Evolutionary conservation across 192 early-diverging fungal species (phyloP), one percentile per base, ranked within the genome.

Genomic region (Lobosporangium transversale): DNA sequence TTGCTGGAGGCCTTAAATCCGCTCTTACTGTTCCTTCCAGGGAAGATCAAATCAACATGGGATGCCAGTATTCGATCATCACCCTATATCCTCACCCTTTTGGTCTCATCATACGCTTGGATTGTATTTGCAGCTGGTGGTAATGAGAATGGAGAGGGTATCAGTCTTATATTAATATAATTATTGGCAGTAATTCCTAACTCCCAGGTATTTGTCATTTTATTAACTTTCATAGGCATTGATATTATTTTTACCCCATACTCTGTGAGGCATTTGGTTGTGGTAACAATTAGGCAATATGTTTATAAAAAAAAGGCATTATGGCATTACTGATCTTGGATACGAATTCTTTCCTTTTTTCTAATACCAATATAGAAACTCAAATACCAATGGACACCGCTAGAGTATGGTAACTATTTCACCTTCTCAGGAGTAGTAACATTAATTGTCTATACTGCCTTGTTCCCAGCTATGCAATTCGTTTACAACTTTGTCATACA

Each of bases 1-100:
- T n/a, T 75, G 4, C 18, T 20, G 6, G 51, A 52, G 0, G 21
- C 43, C 8, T 23, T 75, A 43, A 58, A 66, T 20, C 71, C 71
- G 7, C 8, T 75, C 10, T 18, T 75, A 32, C n/a, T 75, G 51
- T 66, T 75, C 23, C 45, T 75, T 2, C 71, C 71, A 11, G 71
- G 71, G 36, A 43, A 45, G 14, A 63, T 75, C 6, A 58, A 66
- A 1, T 3, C 51, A 2, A 29, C 57, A 1, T 15, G 27, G 3
- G 63, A 75, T 24, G 57, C 61, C 27, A 66, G 63, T 26, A 29
- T 50, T 6, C 2, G 27, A 15, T 63, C 71, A 1, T 66, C 71
- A 6, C 29, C 37, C 31, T 75, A 66, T 29, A 66, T 52, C 5
- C 35, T 66, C 18, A 3, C 56, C 5, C 7, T 53, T 17, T 26